Evolutionary conservation across 2,329 filamentous ascomycete species (phyloP).

Genomic region (Alternaria viburni): DNA sequence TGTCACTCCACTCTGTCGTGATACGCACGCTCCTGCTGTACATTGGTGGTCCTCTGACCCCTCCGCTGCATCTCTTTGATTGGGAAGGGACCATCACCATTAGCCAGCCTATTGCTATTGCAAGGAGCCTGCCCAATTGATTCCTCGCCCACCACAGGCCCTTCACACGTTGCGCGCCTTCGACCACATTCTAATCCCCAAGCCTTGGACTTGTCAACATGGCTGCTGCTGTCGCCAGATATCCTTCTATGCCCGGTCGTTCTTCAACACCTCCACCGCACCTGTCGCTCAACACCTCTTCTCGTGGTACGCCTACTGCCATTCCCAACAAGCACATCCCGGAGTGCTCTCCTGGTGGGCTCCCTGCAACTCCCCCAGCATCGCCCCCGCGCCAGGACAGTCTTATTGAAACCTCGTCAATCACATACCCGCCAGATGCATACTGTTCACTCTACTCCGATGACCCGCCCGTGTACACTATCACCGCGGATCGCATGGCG

Average conservation of each 20-base stretch:
- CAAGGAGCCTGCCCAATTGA: constrained; percentile 4
- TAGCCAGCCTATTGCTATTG: constrained; percentile 10
- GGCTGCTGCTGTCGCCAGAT: constrained; percentile 53
- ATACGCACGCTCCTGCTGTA: constrained; percentile 20
- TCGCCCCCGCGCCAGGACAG: constrained; percentile 68
- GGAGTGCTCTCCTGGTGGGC: constrained; percentile 81
- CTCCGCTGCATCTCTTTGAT: constrained; percentile 13
- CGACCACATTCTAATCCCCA: constrained; percentile 21
- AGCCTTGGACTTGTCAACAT: constrained; percentile 36
- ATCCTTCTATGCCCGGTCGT: constrained; percentile 43
- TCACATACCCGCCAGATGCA: constrained; percentile 75
- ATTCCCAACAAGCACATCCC: constrained; percentile 88
- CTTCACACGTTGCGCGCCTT: constrained; percentile 38
- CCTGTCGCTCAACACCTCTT: constrained; percentile 64
- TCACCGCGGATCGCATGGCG: constrained; percentile 72
- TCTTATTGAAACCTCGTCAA: constrained; percentile 66
- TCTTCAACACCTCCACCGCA: constrained; percentile 58
- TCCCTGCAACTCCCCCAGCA: constrained; percentile 57
- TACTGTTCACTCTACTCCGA: constrained; percentile 61
- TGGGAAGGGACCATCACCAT: constrained; percentile 17
- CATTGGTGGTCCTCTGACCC: constrained; percentile 6
- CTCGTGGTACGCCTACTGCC: constrained; percentile 65
- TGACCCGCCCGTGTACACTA: constrained; percentile 71
- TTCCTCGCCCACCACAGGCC: constrained; percentile 9
- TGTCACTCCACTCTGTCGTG: constrained; percentile 20